Evolutionary conservation across 1,284 basidiomycete species (phyloP).

Genomic region (Marasmius fiardii): DNA sequence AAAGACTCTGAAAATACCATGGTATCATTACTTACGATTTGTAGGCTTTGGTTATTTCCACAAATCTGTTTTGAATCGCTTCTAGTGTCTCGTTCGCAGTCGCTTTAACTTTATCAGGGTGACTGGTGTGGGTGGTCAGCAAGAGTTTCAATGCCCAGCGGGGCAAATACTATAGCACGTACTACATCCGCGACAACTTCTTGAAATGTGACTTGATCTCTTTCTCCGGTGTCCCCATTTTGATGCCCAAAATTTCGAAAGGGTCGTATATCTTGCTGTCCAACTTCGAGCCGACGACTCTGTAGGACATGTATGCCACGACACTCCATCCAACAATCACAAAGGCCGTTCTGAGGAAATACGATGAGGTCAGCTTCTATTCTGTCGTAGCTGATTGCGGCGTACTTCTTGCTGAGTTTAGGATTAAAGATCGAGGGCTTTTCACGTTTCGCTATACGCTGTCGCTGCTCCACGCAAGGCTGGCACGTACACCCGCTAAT

Average conservation of each 20-base stretch:
- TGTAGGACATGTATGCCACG: constrained; percentile 68
- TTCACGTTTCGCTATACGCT: constrained; percentile 41
- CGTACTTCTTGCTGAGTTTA: constrained; percentile 44
- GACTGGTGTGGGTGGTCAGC: constrained; percentile 47
- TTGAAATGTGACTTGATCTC: constrained; percentile 97
- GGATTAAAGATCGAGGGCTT: constrained; percentile 41
- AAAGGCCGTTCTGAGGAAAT: constrained; percentile 42
- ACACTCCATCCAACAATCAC: constrained; percentile 75
- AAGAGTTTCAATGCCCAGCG: background rate
- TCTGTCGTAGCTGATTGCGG: constrained; percentile 4
- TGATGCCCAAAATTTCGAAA: constrained; percentile 90
- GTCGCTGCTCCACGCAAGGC: constrained; percentile 59
- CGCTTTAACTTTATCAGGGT: constrained; percentile 95
- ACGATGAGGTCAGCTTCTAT: background rate
- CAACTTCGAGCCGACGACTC: constrained; percentile 54
- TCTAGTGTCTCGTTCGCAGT: constrained; percentile 86
- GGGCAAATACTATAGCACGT: constrained; percentile 26
- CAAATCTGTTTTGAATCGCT: constrained; percentile 85
- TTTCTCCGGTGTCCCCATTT: constrained; percentile 74
- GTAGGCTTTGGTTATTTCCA: constrained; percentile 97
- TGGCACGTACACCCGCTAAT: constrained; percentile 61
- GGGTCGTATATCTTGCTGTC: constrained; percentile 88
- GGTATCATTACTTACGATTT: constrained; percentile 65
- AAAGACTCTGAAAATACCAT: background rate
- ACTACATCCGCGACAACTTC: constrained; percentile 90